Evolutionary conservation across 1,139 yeast genomes (phyloP), one percentile per base, ranked within the genome.

Genomic region (Yamadazyma membranifaciens): DNA sequence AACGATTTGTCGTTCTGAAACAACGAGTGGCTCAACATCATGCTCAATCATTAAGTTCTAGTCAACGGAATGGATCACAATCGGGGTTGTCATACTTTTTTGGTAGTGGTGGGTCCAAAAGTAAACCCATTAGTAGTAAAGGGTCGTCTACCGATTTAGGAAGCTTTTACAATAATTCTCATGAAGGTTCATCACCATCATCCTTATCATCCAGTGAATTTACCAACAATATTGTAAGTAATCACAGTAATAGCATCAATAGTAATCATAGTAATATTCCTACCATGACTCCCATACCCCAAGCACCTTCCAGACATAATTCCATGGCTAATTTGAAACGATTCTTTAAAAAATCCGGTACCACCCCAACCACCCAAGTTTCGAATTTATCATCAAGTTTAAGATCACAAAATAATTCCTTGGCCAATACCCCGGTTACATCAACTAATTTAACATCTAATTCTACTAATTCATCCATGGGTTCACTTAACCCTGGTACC

Each of bases 291-390:
- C 35, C 33, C 3, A 12, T 13, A 17, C 27, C 33, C 12, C 37
- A 27, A 22, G 10, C 11, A 6, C 66, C 56, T n/a, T 55, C 72
- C 9, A 60, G 77, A 47, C 89, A 83, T 52, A 81, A 82, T 47
- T 81, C 89, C 7, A 84, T 83, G 88, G 84, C 86, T 27, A 88
- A 84, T 48, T 63, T 83, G 50, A 80, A 80, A 57, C 62, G 80
- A 31, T 74, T 82, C 49, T 80, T 83, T 63, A 79, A 77, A 47
- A 77, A 80, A 47, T 56, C 59, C 2, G 58, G 60, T 13, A n/a
- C 61, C n/a, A 49, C 61, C 6, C 57, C 70, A 1, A 47, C 64
- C 12, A 51, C 56, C 26, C 62, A 63, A 11, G 60, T 60, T 3
- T 57, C 78, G 48, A 62, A 71, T 60, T 57, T 75, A 51, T 59